These are phyloP conservation scores for Zygosaccharomyces gambellarensis DNA, from an alignment of 805 yeast genomes.

Conservation along the genomic window DNA sequence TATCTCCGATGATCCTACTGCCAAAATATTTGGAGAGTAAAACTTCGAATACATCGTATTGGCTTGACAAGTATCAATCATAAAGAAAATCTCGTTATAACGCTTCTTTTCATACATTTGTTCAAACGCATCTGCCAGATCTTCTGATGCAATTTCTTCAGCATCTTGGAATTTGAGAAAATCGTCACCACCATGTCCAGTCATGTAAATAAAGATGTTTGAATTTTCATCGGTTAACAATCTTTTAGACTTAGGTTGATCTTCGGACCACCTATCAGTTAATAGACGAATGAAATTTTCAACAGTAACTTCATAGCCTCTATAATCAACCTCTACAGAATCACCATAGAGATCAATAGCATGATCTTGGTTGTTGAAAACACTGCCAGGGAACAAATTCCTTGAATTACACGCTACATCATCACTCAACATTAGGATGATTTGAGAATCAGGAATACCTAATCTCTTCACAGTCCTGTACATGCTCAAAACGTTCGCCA, in stretches of 20 bases:
- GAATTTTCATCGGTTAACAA: conserved; percentile 89
- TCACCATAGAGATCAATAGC: conserved; percentile 92
- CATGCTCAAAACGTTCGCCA: conserved; percentile 92
- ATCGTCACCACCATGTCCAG: conserved; percentile 99
- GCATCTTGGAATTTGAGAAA: conserved; percentile 97
- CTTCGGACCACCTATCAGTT: conserved; percentile 93
- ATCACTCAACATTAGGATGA: conserved; percentile 91
- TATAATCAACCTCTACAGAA: conserved; percentile 89
- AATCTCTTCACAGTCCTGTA: conserved; percentile 92
- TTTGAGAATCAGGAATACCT: conserved; percentile 97
- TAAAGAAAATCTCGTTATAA: conserved; percentile 90
- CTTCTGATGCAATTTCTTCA: conserved; percentile 92
- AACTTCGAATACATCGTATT: conserved; percentile 93
- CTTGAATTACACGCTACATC: conserved; percentile 97
- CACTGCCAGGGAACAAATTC: conserved; percentile 93
- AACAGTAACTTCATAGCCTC: conserved; percentile 98
- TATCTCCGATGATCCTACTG: conserved; percentile 84
- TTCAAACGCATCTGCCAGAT: conserved; percentile 93
- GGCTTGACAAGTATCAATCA: conserved; percentile 99
- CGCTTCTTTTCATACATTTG: conserved; percentile 96
- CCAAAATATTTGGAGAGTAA: conserved; percentile 85
- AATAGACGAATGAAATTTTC: conserved; percentile 89
- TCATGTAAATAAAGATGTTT: conserved; percentile 88
- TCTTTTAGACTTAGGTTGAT: conserved; percentile 89
- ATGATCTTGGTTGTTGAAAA: conserved; percentile 88